A percentile compares a stretch with the other conserved stretches of the same genome.
Conservation (phyloP, 306 rosid genomes). For the Vicia faba region DNA sequence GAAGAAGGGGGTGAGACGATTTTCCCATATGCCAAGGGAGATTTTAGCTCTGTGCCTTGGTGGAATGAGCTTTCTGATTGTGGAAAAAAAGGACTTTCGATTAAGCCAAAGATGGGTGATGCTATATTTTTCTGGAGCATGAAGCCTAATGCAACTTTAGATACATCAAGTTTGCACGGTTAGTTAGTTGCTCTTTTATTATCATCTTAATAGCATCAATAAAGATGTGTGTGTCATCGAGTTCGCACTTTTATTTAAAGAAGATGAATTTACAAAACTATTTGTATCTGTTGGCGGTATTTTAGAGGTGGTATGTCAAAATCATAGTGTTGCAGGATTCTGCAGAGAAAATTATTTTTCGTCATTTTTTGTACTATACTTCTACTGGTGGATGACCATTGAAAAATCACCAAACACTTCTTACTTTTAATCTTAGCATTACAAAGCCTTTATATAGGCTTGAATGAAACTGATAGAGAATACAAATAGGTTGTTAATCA, state of each 20-base stretch:
- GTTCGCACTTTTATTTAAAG: conserved; percentile 18
- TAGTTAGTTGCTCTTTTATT: conserved; percentile 44
- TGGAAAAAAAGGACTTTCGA: conserved; percentile 78
- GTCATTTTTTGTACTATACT: too few relatives aligned
- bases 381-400: too few relatives aligned
- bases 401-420: too few relatives aligned
- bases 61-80: conserved; percentile 94
- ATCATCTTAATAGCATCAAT: not conserved
- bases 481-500: too few relatives aligned
- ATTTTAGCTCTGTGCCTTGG: conserved; percentile 87
- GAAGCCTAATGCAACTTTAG: conserved; percentile 82
- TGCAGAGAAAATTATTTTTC: too few relatives aligned
- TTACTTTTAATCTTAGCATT: too few relatives aligned
- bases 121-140: conserved; percentile 99
- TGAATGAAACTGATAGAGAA: too few relatives aligned
- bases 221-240: conserved; percentile 2
- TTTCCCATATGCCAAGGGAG: conserved; percentile 85
- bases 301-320: too few relatives aligned
- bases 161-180: conserved; percentile 92
- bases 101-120: conserved; percentile 93
- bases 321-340: too few relatives aligned
- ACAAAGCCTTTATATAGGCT: too few relatives aligned
- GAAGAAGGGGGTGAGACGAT: conserved; percentile 99
- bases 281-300: too few relatives aligned
- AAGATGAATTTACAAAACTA: conserved; percentile 5